phyloP scores from a whole-genome alignment of 1,284 basidiomycete species.

The Malassezia japonica region DNA sequence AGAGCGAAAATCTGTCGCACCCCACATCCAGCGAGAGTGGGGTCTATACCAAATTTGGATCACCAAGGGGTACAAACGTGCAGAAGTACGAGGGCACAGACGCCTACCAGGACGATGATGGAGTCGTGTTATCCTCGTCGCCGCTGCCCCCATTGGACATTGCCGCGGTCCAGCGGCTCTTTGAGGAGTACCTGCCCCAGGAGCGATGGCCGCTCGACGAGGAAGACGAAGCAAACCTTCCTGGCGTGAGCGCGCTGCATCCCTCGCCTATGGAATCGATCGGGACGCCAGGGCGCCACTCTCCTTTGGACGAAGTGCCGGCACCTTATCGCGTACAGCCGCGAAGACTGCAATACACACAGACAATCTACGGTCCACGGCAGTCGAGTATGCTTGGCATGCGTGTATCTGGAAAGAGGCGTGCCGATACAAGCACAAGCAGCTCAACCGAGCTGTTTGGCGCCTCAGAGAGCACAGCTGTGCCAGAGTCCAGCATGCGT shows the following conservation, averaged over 20 bases:
- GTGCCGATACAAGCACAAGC: too few species aligned
- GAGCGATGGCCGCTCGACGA: conserved; percentile 1
- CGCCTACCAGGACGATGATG: background rate
- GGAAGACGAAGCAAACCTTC: background rate
- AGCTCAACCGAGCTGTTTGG: too few species aligned
- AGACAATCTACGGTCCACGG: conserved; percentile 36
- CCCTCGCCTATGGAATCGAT: too few species aligned
- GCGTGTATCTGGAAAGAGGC: conserved; percentile 22
- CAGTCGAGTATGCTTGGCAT: conserved; percentile 31
- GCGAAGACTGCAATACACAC: conserved; percentile 24
- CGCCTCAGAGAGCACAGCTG: too few species aligned
- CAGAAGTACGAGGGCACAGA: too few species aligned
- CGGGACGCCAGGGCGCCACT: background rate
- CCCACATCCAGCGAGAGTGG: too few species aligned
- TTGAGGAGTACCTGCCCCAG: conserved; percentile 6
- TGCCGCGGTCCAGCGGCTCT: background rate
- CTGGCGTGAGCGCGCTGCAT: too few species aligned
- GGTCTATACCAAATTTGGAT: too few species aligned
- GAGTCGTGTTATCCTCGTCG: background rate
- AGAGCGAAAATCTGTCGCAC: too few species aligned
- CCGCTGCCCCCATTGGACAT: background rate
- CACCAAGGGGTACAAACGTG: too few species aligned
- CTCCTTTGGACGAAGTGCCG: background rate
- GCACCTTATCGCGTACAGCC: background rate
- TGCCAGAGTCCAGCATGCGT: too few species aligned